Base-by-base conservation (phyloP, 805 yeast species). In the Wickerhamomyces canadensis region DNA sequence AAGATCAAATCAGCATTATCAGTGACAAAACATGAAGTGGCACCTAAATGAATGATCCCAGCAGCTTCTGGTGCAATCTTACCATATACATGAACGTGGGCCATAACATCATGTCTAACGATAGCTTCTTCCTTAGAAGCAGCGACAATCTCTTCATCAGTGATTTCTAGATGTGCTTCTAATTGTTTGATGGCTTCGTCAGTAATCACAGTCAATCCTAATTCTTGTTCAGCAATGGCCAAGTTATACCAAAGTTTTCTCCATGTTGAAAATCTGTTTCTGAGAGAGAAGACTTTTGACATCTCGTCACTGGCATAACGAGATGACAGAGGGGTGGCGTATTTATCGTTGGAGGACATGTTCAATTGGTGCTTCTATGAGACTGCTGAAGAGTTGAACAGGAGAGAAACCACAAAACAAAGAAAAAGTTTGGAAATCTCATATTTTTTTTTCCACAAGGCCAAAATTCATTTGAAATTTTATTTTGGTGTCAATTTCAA, bases 91-190 rank as follows among this genome's bases (percentile, higher is more conserved):
- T 93, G 98, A 40, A 93, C 98, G 54, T 93, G 98, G 39, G 98
- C 96, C 98, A 93, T 93, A 52, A 93, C 98, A 60, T 93, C 98
- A 64, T 93, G 98, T 70, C 98, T 84, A 41, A 93, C 98, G 61
- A 84, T 88, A 36, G 98, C 96, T 66, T 93, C 98, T 67, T 93
- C 97, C 50, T 76, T 78, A 41, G 89, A 69, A 31, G 98, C 98
- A 40, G 71, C 84, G 40, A 72, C 87, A 47, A 93, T 87, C 57
- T 94, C 98, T 51, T 85, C 94, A 61, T 91, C 97, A 8, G 96
- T 80, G 66, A 93, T 88, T 35, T 64, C 74, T 54, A 91, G 68
- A 62, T 93, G 83, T 17, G 69, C 60, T 46, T 74, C 66, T 87
- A 93, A 83, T 70, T 93, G 85, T 57, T 74, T 83, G 49, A 93